Conservation (phyloP, 2,329 filamentous ascomycete genomes). For the Diaporthe citriasiana region DNA sequence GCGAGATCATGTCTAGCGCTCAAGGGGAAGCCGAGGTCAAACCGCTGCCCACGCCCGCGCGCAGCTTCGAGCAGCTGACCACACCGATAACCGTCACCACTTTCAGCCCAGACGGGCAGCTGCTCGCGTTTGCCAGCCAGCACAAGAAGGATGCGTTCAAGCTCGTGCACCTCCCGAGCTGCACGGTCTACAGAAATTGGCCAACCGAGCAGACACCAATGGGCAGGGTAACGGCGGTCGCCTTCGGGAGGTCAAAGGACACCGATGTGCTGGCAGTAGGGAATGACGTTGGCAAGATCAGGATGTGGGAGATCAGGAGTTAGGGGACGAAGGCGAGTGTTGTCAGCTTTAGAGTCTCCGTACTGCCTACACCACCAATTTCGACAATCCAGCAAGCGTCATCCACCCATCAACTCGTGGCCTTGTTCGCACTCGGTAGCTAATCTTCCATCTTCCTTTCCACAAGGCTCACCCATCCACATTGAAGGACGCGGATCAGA, state of each 20-base stretch:
- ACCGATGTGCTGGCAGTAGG: slow-evolving; percentile 76
- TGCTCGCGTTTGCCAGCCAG: slow-evolving; percentile 87
- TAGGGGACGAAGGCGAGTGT: slow-evolving; percentile 55
- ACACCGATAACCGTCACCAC: slow-evolving; percentile 84
- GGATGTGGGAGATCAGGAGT: slow-evolving; percentile 88
- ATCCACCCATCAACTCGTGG: not conserved
- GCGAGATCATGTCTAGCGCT: slow-evolving; percentile 66
- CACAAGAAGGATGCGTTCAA: slow-evolving; percentile 91
- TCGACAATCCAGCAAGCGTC: not conserved
- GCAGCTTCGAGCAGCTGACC: slow-evolving; percentile 86
- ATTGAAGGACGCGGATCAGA: not conserved
- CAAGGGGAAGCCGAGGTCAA: slow-evolving; percentile 64
- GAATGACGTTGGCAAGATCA: slow-evolving; percentile 89
- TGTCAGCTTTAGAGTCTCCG: slow-evolving; percentile 5
- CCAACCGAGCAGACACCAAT: slow-evolving; percentile 91
- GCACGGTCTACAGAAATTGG: slow-evolving; percentile 97
- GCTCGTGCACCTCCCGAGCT: slow-evolving; percentile 90
- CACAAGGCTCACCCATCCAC: not conserved
- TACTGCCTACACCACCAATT: not conserved
- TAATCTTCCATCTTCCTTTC: not conserved
- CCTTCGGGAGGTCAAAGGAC: slow-evolving; percentile 75
- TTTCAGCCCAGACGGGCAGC: slow-evolving; percentile 91
- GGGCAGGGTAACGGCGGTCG: slow-evolving; percentile 83
- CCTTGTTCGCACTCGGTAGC: not conserved
- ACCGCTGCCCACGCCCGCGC: slow-evolving; percentile 77